Evolutionary conservation across 129 eudicot genomes (phyloP), one percentile per base, ranked within the genome.

Genomic region (Gnaphalium uliginosum): DNA sequence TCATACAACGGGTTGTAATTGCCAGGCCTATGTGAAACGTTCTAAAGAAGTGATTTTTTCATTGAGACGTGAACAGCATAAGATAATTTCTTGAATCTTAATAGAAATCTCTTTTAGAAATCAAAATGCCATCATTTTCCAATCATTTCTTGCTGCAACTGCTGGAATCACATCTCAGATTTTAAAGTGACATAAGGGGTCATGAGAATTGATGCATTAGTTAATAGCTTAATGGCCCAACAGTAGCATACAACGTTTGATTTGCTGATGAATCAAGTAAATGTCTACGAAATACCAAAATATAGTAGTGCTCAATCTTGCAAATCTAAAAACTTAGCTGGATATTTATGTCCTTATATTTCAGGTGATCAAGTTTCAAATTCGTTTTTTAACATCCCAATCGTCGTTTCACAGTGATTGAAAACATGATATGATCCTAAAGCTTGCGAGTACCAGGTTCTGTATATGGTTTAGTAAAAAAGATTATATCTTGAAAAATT

Each of bases 211-310:
- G 11, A 73, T 39, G 32, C 57, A 58, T 57, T 30, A 37, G 19
- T 26, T 30, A 73, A 2, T 2, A 29, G 32, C 32, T 24, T n/a
- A n/a, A n/a, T n/a, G n/a, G n/a, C n/a, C n/a, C 25, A 73, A 74
- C 41, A 24, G 70, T 25, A 43, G 23, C 46, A 50, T 51, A 51
- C 22, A 50, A 22, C 2, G 9, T 75, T 4, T 64, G 10, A 64
- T 64, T 65, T 75, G 24, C 63, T 63, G 14, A 46, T 50, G 51
- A 63, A 75, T 46, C 24, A 30, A 24, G 22, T 6, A 64, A 66
- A 17, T 46, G 65, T 4, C 72, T 29, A 50, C 6, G 35, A 65
- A 66, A 26, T 39, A 65, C 35, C 18, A 13, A 6, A 62, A 63
- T 5, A 63, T 5, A 63, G 10, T 50, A 11, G 62, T 29, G 51